Conservation (phyloP, 2,329 filamentous ascomycete genomes). For the Hypoxylon sp. region DNA sequence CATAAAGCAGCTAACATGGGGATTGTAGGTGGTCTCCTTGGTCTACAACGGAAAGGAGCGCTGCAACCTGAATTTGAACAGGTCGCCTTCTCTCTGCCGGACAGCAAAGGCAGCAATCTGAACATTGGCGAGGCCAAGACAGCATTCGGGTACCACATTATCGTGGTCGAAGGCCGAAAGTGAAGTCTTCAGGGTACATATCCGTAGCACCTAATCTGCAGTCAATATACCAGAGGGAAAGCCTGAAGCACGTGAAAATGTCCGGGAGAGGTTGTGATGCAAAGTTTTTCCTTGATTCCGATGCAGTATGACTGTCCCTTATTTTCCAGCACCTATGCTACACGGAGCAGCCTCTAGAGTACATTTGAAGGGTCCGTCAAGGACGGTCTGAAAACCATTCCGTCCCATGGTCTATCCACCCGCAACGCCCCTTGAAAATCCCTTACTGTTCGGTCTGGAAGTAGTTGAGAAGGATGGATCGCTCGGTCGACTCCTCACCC, state of each 20-base stretch:
- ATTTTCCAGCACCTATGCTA: conserved; percentile 55
- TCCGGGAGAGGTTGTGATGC: conserved; percentile 42
- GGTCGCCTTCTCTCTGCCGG: conserved; percentile 72
- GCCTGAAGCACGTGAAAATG: conserved; percentile 35
- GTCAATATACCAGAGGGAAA: neutral
- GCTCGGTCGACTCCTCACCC: conserved; percentile 99
- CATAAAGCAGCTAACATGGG: conserved; percentile 20
- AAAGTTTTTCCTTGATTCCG: conserved; percentile 56
- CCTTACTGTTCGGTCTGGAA: conserved; percentile 90
- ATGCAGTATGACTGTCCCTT: conserved; percentile 46
- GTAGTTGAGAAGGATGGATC: conserved; percentile 99
- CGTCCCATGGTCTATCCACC: conserved; percentile 45
- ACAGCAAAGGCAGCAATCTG: conserved; percentile 70
- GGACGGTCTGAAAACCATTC: conserved; percentile 44
- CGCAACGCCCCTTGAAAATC: conserved; percentile 50
- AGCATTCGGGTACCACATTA: conserved; percentile 80
- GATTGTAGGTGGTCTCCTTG: conserved; percentile 72
- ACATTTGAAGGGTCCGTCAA: conserved; percentile 46
- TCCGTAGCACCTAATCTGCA: conserved; percentile 1
- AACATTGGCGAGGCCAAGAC: conserved; percentile 77
- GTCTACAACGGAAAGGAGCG: conserved; percentile 77
- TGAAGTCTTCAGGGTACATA: conserved; percentile 44
- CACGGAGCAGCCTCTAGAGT: conserved; percentile 58
- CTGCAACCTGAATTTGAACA: conserved; percentile 78
- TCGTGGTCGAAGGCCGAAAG: conserved; percentile 76